Conservation (phyloP, 345 rosid genomes). For the Garcia nutans region DNA sequence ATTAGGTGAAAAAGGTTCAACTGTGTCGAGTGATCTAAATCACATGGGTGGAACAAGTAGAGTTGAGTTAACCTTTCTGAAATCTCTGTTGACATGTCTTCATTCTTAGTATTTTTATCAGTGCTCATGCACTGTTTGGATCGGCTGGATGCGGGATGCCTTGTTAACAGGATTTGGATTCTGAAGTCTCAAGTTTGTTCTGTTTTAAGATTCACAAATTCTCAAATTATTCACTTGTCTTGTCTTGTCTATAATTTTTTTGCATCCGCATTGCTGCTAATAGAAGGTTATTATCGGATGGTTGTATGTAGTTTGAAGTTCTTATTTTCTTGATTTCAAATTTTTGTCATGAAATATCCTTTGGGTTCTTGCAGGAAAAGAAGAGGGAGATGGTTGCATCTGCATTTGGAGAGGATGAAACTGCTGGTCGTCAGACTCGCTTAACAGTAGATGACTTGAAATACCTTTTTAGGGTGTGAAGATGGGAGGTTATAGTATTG, state of each 20-base stretch:
- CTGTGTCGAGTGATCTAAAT: background rate
- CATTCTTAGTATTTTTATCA: background rate
- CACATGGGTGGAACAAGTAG: background rate
- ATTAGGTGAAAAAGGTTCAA: background rate
- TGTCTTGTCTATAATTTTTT: background rate
- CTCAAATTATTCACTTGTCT: background rate
- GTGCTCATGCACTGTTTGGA: background rate
- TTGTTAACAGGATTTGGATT: background rate
- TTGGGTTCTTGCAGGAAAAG: constrained; percentile 58
- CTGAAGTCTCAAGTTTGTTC: background rate
- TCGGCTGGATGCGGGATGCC: background rate
- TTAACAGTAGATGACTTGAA: constrained; percentile 81
- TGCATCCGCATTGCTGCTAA: too few relatives aligned
- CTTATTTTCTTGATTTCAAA: constrained; percentile 2
- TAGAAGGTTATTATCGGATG: background rate
- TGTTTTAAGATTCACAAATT: too few relatives aligned
- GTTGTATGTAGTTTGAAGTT: background rate
- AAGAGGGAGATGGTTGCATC: constrained; percentile 94
- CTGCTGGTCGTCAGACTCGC: constrained; percentile 66
- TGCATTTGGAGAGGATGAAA: constrained; percentile 94
- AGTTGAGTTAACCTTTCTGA: background rate
- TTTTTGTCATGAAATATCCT: background rate
- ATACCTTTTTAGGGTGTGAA: constrained; percentile 82
- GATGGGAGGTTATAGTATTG: background rate
- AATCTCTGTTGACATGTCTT: too few relatives aligned